A percentile compares a stretch with the other conserved stretches of the same genome.
Conservation (phyloP, 2,329 filamentous ascomycete species). For the Hymenoscyphus occultus region DNA sequence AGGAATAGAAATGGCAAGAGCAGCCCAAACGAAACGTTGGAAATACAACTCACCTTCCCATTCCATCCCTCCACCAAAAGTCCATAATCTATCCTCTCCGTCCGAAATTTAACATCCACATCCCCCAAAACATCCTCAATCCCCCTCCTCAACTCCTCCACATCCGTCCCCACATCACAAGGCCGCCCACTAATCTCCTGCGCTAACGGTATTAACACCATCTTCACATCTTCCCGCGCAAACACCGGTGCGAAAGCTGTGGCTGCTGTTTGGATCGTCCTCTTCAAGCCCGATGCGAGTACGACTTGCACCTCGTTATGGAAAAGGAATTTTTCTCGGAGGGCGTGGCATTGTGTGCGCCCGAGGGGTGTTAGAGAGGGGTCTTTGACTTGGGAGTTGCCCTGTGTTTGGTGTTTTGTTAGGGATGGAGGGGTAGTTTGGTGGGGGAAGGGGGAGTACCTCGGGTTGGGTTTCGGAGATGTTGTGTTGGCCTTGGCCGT, state of each 20-base stretch:
- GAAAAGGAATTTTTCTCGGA: conserved; percentile 60
- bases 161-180: conserved; percentile 22
- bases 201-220: conserved; percentile 21
- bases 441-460: not conserved
- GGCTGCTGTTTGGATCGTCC: conserved; percentile 75
- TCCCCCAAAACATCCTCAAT: conserved; percentile 15
- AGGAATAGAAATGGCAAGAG: no score
- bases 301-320: conserved; percentile 65
- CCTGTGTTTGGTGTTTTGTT: not conserved
- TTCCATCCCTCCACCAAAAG: conserved; percentile 22
- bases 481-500: conserved; percentile 79
- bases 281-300: conserved; percentile 72
- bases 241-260: conserved; percentile 51
- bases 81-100: conserved; percentile 19
- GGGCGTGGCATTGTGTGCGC: conserved; percentile 65
- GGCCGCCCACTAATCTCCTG: conserved; percentile 23
- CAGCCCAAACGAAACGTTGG: no score
- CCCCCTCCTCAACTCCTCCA: conserved; percentile 7
- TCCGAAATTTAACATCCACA: conserved; percentile 15
- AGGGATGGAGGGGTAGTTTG: not conserved
- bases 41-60: conserved; percentile 16
- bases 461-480: conserved; percentile 39
- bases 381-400: conserved; percentile 44
- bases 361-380: conserved; percentile 74
- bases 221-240: conserved; percentile 13